Percentiles rank a stretch among this genome's conserved stretches.
These are phyloP conservation scores for Blastobotrys mokoenaii DNA, from an alignment of 805 yeast genomes.

Conservation along the genomic window DNA sequence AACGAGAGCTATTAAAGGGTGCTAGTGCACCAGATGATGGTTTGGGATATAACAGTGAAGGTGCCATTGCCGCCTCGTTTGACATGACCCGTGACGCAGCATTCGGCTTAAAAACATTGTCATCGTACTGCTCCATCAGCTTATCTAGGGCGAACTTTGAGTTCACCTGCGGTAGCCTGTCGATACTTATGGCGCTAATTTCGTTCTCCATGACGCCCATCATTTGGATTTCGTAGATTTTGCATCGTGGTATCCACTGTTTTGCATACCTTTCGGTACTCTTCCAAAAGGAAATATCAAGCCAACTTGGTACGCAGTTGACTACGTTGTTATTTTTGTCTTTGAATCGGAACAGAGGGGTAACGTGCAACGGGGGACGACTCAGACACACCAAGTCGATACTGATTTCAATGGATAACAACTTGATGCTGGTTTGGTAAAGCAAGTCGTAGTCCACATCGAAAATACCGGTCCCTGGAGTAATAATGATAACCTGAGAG, in stretches of 20 bases:
- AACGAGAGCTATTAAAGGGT: conserved; percentile 14
- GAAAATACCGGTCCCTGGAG: conserved; percentile 90
- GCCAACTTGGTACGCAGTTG: conserved; percentile 90
- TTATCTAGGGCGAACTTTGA: conserved; percentile 38
- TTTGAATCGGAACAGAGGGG: conserved; percentile 72
- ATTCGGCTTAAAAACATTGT: conserved; percentile 38
- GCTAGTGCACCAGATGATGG: conserved; percentile 9
- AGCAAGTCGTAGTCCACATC: conserved; percentile 82
- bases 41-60: conserved; percentile 12
- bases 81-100: conserved; percentile 11
- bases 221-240: conserved; percentile 93
- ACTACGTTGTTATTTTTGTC: conserved; percentile 14
- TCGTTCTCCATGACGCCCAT: conserved; percentile 97
- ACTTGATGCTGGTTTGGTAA: conserved; percentile 63
- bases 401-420: conserved; percentile 73
- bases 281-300: conserved; percentile 86
- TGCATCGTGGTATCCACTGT: conserved; percentile 87
- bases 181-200: conserved; percentile 57
- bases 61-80: conserved; percentile 25
- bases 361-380: conserved; percentile 85
- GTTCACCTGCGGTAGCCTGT: conserved; percentile 38
- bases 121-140: conserved; percentile 64
- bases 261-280: conserved; percentile 38
- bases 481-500: conserved; percentile 77
- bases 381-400: conserved; percentile 83